Percentiles rank a stretch among this genome's conserved stretches.
These are phyloP conservation scores for Populus hybrid DNA, from an alignment of 441 rosid species.

Conservation along the genomic window DNA sequence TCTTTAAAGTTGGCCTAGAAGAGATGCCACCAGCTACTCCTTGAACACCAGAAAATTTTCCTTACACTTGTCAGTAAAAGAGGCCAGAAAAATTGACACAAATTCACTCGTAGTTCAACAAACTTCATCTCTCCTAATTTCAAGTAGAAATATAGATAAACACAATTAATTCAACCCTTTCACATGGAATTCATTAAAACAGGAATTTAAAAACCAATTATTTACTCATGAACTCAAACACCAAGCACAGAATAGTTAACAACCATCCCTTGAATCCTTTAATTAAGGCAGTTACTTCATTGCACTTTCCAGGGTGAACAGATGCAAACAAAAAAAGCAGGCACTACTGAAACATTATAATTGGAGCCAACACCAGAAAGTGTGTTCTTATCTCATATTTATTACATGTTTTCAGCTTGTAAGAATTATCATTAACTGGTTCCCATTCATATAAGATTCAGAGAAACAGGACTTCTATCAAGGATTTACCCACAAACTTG, in stretches of 20 bases:
- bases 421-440: neutral
- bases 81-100: neutral
- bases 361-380: neutral
- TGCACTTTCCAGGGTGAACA: neutral
- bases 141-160: neutral
- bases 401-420: neutral
- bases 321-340: neutral
- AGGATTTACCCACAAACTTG: neutral
- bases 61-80: neutral
- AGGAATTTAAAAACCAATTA: neutral
- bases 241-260: neutral
- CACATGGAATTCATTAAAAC: neutral
- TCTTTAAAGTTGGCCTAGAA: neutral
- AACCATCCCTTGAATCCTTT: neutral
- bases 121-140: neutral
- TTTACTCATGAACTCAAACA: neutral
- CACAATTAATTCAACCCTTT: neutral
- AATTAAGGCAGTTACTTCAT: neutral
- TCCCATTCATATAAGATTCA: neutral
- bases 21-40: neutral
- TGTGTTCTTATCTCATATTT: neutral
- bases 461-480: neutral
- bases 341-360: neutral
- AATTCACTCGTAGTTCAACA: neutral
- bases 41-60: neutral